Base-by-base conservation (phyloP, 805 yeast species). In the Barnettozyma populi region DNA sequence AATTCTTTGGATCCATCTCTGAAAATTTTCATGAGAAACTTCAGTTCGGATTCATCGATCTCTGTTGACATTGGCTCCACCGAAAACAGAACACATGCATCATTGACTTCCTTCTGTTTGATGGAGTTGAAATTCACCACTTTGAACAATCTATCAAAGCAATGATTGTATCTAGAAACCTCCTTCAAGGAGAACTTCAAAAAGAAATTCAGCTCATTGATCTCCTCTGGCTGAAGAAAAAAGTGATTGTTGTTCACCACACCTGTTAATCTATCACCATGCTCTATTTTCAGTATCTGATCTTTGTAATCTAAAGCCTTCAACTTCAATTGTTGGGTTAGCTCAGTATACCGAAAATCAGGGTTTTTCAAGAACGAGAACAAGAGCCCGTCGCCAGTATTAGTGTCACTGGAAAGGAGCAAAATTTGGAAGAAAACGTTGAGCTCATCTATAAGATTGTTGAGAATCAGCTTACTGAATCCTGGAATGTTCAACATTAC, bases 351-450 rank as follows among this genome's bases (percentile, higher is more conserved):
- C 27, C 61, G 55, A 14, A 58, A 57, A 1, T 61, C 65, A 7
- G 65, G 61, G 11, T 60, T 55, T 2, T 65, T 55, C 29, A 72
- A 56, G 53, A 76, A 77, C 44, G 71, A 73, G 73, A 74, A 69
- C 7, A 76, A 35, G 9, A 72, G 53, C 29, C 66, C 73, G 49
- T 71, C 68, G 4, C 64, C 50, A 5, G 20, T 57, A 5, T 58
- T 41, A 16, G 69, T 57, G 4, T 67, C 60, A 13, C 67, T 67
- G 52, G 68, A 79, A 38, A 66, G 60, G 7, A 65, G 49, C 4
- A 81, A 51, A n/a, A 70, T 60, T 18, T 71, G 63, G 13, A 85
- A 57, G 32, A 81, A 65, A 7, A 73, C 52, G 53, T 83, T 83
- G 32, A 83, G 52, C 32, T 68, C 64, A 34, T 73, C 70, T 19